Base-by-base conservation (phyloP, 768 basidiomycete genomes). In the Tylopilus cervinicoccineus region DNA sequence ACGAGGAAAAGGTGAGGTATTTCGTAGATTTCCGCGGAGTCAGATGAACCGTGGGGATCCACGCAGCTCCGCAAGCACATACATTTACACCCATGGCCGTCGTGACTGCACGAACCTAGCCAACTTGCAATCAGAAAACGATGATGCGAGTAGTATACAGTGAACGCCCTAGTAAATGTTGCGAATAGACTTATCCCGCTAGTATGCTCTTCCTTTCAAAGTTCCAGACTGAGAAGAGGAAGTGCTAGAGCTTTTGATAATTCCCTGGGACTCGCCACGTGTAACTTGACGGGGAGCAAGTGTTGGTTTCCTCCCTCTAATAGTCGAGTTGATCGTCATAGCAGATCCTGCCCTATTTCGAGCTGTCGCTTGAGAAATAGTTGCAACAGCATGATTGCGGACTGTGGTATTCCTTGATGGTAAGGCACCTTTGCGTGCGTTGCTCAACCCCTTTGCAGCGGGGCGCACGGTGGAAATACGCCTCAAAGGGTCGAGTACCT, bases 401-500 rank as follows among this genome's bases (percentile, higher is more conserved):
- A 41, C 27, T 1, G 50, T 36, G n/a, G 38, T 6, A 24, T 24
- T 49, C 45, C 48, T 55, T 14, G 54, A 43, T 28, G 59, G 34
- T n/a, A 54, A 24, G 10, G 48, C 9, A 11, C 23, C 38, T 42
- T 57, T 63, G 40, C 51, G 63, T 13, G 45, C 26, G 19, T 45
- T 52, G 27, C 43, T 50, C 16, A 37, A n/a, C 6, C 46, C 58
- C 42, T 50, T 58, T 32, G 42, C 19, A 20, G 38, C 31, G 9
- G 65, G 63, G 10, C 67, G 67, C 19, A 67, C 47, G 14, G 57
- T 59, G 11, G 59, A 59, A 40, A 49, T 55, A 31, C 65, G 65
- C 45, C 52, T 56, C 12, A 53, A 22, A 31, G 65, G 59, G 14
- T 57, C 56, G 19, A 67, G 37, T 22, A 68, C 55, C 19, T 38